These are phyloP conservation scores for Paramarasmius palmivorus DNA, from an alignment of 1,284 basidiomycete genomes.

Conservation along the genomic window DNA sequence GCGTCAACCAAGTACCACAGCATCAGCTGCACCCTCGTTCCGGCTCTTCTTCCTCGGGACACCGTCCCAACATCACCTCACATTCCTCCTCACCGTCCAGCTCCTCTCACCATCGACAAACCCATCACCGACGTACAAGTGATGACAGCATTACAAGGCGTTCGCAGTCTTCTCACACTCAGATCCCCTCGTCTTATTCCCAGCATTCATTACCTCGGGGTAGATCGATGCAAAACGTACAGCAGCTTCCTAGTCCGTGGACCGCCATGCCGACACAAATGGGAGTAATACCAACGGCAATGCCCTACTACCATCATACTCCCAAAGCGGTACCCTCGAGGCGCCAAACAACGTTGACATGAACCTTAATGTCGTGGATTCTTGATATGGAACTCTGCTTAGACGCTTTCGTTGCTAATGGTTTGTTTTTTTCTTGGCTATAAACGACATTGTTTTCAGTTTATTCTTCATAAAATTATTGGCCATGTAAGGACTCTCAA, in stretches of 20 bases:
- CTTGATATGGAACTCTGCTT: no score
- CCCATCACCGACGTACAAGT: constrained; percentile 13
- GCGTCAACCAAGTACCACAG: neutral
- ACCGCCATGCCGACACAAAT: constrained; percentile 12
- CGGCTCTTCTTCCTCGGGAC: neutral
- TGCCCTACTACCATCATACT: constrained; percentile 5
- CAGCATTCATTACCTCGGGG: constrained; percentile 11
- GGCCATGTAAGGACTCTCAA: no score
- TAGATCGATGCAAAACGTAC: constrained; percentile 1
- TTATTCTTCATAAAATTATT: no score
- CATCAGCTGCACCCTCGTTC: neutral
- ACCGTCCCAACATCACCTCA: neutral
- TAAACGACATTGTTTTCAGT: no score
- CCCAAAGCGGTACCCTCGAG: neutral
- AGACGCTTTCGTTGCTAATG: no score
- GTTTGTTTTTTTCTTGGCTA: no score
- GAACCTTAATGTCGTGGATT: neutral
- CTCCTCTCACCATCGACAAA: neutral
- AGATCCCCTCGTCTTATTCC: constrained; percentile 1
- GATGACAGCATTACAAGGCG: constrained; percentile 9
- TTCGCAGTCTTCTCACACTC: constrained; percentile 1
- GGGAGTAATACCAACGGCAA: constrained; percentile 8
- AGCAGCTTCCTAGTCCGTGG: constrained; percentile 12
- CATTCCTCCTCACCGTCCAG: neutral
- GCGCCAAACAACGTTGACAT: constrained; percentile 1